Base-by-base conservation (phyloP, 192 early-diverging fungal genomes). In the Chytriomyces sp. region DNA sequence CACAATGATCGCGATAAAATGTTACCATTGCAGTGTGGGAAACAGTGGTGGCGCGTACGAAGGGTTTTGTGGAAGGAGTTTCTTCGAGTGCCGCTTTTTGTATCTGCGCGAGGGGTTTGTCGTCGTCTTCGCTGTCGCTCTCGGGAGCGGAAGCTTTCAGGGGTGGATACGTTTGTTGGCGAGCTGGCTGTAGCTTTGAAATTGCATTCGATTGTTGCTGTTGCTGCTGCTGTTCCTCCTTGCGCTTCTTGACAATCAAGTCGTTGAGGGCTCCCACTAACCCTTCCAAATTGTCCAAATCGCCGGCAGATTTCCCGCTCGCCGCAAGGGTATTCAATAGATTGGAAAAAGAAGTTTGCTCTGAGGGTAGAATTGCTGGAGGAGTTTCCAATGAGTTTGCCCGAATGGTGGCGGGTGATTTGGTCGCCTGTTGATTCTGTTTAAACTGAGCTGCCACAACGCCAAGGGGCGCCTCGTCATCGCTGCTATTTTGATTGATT, bases 391-490 rank as follows among this genome's bases (percentile, higher is more conserved):
- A n/a, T 49, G 56, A 22, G 1, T 25, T 10, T 0, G 56, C n/a
- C 1, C n/a, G 1, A 28, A 28, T 58, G 14, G 56, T 22, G 12
- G 56, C 25, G n/a, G 31, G 31, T 28, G 56, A 57, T 12, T 8
- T 17, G 8, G 38, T n/a, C 39, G 44, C 40, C 44, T 52, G 44
- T n/a, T 66, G 38, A 22, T 52, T 14, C 38, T 52, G 44, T 22
- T 49, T 49, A 49, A 49, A 49, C 37, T 68, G 66, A 12, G 54
- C 54, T 28, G 54, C 49, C 7, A 68, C 36, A 1, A 68, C 22
- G 1, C 66, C 66, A n/a, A 68, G 66, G 5, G 66, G 66, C 19
- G 49, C 66, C 19, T 68, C 66, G 0, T 68, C 66, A 25, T 68
- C 66, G 32, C 22, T 22, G 38, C 12, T 17, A 17, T 62, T 37